phyloP scores from a whole-genome alignment of 2,329 filamentous ascomycete genomes.

The Juglanconis oblonga region DNA sequence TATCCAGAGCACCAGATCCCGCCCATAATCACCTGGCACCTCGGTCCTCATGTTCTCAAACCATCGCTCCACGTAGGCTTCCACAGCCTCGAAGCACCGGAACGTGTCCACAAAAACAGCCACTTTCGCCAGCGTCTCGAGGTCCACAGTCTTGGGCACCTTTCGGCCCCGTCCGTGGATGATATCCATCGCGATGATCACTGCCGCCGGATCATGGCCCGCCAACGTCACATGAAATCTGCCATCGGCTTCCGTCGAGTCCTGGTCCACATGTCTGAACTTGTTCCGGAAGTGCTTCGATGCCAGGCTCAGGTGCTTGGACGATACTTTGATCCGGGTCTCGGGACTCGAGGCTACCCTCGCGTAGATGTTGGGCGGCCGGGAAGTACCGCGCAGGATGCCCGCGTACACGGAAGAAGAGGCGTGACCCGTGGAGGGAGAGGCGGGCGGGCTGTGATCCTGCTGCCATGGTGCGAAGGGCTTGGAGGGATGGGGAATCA shows the following conservation, averaged over 20 bases:
- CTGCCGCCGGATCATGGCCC: conserved; percentile 34
- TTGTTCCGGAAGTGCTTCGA: conserved; percentile 25
- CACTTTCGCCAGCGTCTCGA: conserved; percentile 42
- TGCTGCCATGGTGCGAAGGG: conserved; percentile 25
- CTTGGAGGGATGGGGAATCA: conserved; percentile 23
- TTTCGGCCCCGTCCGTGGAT: conserved; percentile 40
- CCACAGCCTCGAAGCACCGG: conserved; percentile 39
- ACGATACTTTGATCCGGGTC: conserved; percentile 34
- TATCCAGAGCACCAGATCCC: conserved; percentile 29
- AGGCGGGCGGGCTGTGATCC: not conserved
- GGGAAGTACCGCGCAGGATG: conserved; percentile 14
- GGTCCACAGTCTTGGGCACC: conserved; percentile 34
- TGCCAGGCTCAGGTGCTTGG: conserved; percentile 33
- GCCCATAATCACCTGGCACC: conserved; percentile 18
- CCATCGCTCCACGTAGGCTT: conserved; percentile 41
- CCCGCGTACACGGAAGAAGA: conserved; percentile 6
- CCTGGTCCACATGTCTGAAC: conserved; percentile 17
- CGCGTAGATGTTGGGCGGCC: conserved; percentile 12
- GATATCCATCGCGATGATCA: conserved; percentile 41
- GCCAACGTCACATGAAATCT: conserved; percentile 29
- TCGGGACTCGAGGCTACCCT: conserved; percentile 18
- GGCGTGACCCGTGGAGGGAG: not conserved
- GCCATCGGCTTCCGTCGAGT: conserved; percentile 26
- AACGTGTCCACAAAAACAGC: conserved; percentile 42
- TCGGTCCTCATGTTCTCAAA: conserved; percentile 24